Evolutionary conservation across 805 yeast species (phyloP).

Genomic region (Kodamaea hsintzibuensis): DNA sequence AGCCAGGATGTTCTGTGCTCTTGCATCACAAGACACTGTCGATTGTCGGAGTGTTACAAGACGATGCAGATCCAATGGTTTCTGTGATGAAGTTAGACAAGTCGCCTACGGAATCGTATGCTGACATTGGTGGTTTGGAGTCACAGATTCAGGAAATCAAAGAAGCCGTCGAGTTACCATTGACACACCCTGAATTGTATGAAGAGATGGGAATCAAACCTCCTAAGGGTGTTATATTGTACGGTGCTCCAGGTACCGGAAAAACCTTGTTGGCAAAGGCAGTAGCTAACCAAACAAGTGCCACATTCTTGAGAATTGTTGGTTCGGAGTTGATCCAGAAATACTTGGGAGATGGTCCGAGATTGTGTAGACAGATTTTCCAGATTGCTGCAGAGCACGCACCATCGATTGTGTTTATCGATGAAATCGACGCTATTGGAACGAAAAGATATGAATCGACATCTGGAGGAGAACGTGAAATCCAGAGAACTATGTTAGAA

Average conservation of each 20-base stretch:
- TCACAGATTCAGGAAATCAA: constrained; percentile 95
- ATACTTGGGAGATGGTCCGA: constrained; percentile 96
- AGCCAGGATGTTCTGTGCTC: constrained; percentile 95
- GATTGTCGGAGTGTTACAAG: constrained; percentile 96
- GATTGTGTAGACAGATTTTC: constrained; percentile 90
- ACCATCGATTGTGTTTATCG: constrained; percentile 97
- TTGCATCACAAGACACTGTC: constrained; percentile 95
- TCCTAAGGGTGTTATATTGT: constrained; percentile 95
- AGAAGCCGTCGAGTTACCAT: constrained; percentile 93
- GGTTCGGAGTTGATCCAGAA: constrained; percentile 97
- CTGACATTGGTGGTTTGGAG: constrained; percentile 97
- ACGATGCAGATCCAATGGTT: constrained; percentile 97
- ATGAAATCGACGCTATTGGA: constrained; percentile 98
- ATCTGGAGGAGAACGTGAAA: constrained; percentile 96
- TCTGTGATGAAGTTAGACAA: constrained; percentile 97
- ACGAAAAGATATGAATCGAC: constrained; percentile 97
- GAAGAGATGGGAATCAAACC: constrained; percentile 99
- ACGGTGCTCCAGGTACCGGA: constrained; percentile 99
- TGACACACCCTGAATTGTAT: constrained; percentile 94
- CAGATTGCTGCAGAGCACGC: constrained; percentile 97
- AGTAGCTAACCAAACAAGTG: constrained; percentile 96
- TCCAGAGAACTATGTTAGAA: constrained; percentile 97
- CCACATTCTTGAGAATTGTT: constrained; percentile 92
- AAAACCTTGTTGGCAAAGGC: constrained; percentile 95
- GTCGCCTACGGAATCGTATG: constrained; percentile 94